phyloP scores from a whole-genome alignment of 129 eudicot species.

The Lactuca sativa region DNA sequence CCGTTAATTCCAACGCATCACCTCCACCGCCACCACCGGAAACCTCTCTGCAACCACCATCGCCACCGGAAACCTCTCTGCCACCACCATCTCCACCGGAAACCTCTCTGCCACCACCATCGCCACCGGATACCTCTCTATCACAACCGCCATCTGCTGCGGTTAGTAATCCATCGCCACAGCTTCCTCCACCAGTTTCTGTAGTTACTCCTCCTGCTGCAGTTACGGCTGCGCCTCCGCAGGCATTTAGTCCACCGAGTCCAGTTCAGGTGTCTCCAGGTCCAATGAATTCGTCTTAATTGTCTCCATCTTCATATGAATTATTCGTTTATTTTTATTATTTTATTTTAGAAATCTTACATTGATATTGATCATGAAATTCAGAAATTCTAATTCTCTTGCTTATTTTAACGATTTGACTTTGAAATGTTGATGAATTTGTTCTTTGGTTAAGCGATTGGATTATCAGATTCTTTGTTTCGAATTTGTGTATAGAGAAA shows the following conservation, averaged over 20 bases:
- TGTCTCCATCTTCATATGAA: slow-evolving; percentile 16
- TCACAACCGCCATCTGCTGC: slow-evolving; percentile 29
- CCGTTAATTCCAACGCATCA: slow-evolving; percentile 23
- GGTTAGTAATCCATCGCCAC: slow-evolving; percentile 14
- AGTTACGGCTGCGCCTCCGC: slow-evolving; percentile 48
- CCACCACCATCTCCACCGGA: slow-evolving; percentile 33
- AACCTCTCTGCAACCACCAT: slow-evolving; percentile 23
- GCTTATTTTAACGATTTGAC: slow-evolving; percentile 14
- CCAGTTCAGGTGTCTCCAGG: slow-evolving; percentile 64
- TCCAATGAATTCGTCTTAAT: slow-evolving; percentile 50
- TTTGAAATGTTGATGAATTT: slow-evolving; percentile 24
- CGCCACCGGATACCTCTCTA: slow-evolving; percentile 1
- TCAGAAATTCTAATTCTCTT: neutral
- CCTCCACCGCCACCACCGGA: slow-evolving; percentile 28
- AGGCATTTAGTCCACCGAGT: slow-evolving; percentile 45
- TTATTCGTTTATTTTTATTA: slow-evolving; percentile 23
- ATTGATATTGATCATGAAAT: slow-evolving; percentile 5
- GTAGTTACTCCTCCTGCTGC: slow-evolving; percentile 32
- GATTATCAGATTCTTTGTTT: slow-evolving; percentile 20
- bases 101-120: slow-evolving; percentile 20
- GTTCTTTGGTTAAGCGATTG: slow-evolving; percentile 14
- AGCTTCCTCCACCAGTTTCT: slow-evolving; percentile 25
- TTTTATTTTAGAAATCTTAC: neutral
- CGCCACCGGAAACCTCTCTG: slow-evolving; percentile 34
- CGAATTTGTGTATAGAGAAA: slow-evolving; percentile 9